These are phyloP conservation scores for Parasitella parasitica DNA, from an alignment of 371 early-diverging fungal genomes.

Conservation along the genomic window DNA sequence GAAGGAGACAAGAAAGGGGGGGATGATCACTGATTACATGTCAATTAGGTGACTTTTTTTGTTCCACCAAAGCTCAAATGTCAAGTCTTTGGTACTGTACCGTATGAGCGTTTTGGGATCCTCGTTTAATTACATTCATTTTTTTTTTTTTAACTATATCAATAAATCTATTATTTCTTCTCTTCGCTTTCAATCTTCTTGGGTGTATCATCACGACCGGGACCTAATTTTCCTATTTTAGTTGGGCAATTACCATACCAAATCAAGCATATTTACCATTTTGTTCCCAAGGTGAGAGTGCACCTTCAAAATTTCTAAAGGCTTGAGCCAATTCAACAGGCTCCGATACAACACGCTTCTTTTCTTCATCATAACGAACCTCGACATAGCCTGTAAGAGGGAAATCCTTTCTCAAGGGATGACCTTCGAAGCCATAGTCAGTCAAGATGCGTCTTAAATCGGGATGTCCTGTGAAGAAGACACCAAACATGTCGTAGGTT, in stretches of 20 bases:
- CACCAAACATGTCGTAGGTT: slow-evolving; percentile 97
- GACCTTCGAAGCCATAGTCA: slow-evolving; percentile 98
- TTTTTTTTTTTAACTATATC: slow-evolving; percentile 8
- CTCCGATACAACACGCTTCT: slow-evolving; percentile 95
- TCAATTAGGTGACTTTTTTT: background rate
- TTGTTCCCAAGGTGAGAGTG: slow-evolving; percentile 89
- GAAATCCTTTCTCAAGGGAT: slow-evolving; percentile 98
- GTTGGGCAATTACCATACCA: too few species aligned
- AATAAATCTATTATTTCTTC: slow-evolving; percentile 38
- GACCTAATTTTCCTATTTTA: slow-evolving; percentile 30
- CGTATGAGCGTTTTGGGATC: background rate
- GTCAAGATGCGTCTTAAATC: slow-evolving; percentile 97
- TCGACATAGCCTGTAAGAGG: slow-evolving; percentile 96
- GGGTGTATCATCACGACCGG: slow-evolving; percentile 54
- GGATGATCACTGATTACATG: background rate
- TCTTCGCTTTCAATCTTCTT: slow-evolving; percentile 38
- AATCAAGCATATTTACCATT: slow-evolving; percentile 54
- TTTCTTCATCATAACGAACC: slow-evolving; percentile 95
- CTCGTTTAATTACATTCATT: slow-evolving; percentile 6
- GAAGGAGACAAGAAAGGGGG: background rate
- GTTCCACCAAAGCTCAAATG: background rate
- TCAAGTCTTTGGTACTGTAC: too few species aligned
- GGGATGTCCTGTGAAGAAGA: slow-evolving; percentile 94
- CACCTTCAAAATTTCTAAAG: slow-evolving; percentile 92
- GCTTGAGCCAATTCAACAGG: slow-evolving; percentile 95